phyloP scores from a whole-genome alignment of 495 filamentous ascomycete species.

The Penicillium egyptiacum region DNA sequence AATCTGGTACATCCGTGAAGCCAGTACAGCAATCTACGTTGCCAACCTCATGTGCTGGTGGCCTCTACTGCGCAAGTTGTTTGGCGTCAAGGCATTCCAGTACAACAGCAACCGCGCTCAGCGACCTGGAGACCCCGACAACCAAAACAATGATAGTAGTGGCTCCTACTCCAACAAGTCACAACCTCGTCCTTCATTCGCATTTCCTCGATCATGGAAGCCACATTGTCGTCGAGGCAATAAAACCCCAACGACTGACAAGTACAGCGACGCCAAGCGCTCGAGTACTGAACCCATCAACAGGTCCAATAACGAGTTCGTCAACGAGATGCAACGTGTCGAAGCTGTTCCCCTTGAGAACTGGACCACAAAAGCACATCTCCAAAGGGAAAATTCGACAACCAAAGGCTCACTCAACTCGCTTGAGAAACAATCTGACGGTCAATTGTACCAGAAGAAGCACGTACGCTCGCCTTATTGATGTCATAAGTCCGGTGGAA shows the following conservation, averaged over 20 bases:
- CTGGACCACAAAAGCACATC: slow-evolving; percentile 9
- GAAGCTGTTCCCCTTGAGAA: slow-evolving; percentile 17
- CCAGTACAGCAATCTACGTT: slow-evolving; percentile 60
- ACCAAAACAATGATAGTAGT: slow-evolving; percentile 22
- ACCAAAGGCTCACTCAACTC: not conserved
- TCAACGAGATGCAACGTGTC: slow-evolving; percentile 14
- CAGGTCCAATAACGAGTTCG: slow-evolving; percentile 12
- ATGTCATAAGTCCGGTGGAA: not conserved
- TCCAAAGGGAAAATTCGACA: slow-evolving; percentile 4
- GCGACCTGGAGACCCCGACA: slow-evolving; percentile 15
- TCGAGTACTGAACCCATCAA: slow-evolving; percentile 29
- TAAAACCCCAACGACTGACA: not conserved
- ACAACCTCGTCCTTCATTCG: slow-evolving; percentile 24
- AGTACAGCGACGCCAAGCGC: slow-evolving; percentile 7
- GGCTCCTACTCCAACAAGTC: slow-evolving; percentile 14
- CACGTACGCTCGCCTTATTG: not conserved
- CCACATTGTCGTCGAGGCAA: slow-evolving; percentile 10
- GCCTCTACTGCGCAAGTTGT: slow-evolving; percentile 55
- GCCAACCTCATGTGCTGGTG: slow-evolving; percentile 65
- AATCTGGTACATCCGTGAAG: slow-evolving; percentile 68
- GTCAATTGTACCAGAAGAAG: not conserved
- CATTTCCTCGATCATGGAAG: slow-evolving; percentile 16
- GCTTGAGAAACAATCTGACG: not conserved
- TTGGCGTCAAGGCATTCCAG: slow-evolving; percentile 40
- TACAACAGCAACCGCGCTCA: slow-evolving; percentile 32